phyloP scores from a whole-genome alignment of 371 early-diverging fungal species.

The Dichotomocladium elegans region DNA sequence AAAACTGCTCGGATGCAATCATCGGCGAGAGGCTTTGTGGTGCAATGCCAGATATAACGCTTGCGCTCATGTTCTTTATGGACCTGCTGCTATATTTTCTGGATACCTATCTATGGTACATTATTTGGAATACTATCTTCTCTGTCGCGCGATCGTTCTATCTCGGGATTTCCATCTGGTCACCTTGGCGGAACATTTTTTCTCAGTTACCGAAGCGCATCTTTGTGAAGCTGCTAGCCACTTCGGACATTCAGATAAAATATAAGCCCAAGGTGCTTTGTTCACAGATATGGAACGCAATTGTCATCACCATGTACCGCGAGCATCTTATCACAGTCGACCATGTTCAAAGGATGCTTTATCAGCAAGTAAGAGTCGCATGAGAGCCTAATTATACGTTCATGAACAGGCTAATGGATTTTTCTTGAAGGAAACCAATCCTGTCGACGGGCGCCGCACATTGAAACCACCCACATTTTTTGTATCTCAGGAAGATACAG shows the following conservation, averaged over 20 bases:
- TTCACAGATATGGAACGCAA: conserved; percentile 87
- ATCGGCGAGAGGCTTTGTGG: conserved; percentile 53
- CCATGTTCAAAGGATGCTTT: conserved; percentile 74
- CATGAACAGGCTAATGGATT: background rate
- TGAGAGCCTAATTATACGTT: background rate
- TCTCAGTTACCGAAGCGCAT: conserved; percentile 83
- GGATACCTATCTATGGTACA: conserved; percentile 92
- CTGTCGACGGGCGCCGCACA: conserved; percentile 65
- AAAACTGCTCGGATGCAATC: conserved; percentile 54
- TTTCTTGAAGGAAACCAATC: conserved; percentile 31
- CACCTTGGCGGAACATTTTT: conserved; percentile 88
- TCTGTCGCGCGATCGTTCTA: conserved; percentile 79
- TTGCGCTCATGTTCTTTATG: conserved; percentile 76
- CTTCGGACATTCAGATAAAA: conserved; percentile 66
- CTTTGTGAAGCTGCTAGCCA: conserved; percentile 75
- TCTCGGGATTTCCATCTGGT: conserved; percentile 83
- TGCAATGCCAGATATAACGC: conserved; percentile 70
- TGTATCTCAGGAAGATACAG: conserved; percentile 78
- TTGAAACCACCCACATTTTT: conserved; percentile 83
- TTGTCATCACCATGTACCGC: conserved; percentile 84
- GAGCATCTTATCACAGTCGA: conserved; percentile 82
- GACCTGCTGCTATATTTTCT: conserved; percentile 81
- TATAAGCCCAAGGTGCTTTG: conserved; percentile 76
- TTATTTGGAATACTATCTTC: conserved; percentile 81
- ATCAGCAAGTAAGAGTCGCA: conserved; percentile 73